Evolutionary conservation across 306 rosid genomes (phyloP).

Genomic region (Luffa acutangula): DNA sequence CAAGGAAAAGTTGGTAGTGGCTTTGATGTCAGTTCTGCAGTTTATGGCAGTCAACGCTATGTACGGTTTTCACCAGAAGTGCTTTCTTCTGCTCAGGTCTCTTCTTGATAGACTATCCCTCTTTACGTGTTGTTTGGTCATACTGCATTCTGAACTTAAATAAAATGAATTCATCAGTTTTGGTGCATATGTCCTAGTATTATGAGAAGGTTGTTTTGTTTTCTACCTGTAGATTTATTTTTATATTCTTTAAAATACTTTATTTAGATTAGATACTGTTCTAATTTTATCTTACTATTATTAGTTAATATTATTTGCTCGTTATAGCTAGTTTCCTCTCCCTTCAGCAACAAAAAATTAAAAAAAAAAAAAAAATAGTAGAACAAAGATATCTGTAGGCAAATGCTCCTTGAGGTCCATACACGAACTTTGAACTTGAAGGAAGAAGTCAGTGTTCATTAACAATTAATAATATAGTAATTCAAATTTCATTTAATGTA

Average conservation of each 20-base stretch:
- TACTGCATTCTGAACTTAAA: not conserved
- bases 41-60: slow-evolving; percentile 96
- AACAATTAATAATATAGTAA: not conserved
- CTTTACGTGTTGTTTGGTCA: not conserved
- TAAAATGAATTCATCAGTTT: not conserved
- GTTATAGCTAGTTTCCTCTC: not conserved
- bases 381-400: no score
- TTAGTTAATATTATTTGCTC: not conserved
- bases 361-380: no score
- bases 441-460: not conserved
- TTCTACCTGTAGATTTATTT: not conserved
- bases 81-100: slow-evolving; percentile 79
- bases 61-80: slow-evolving; percentile 96
- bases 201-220: not conserved
- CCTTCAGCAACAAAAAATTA: not conserved
- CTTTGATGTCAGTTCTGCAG: slow-evolving; percentile 96
- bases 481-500: not conserved
- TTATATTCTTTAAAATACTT: not conserved
- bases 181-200: not conserved
- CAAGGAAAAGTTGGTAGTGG: slow-evolving; percentile 99
- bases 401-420: no score
- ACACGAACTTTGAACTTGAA: no score
- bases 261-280: not conserved
- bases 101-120: not conserved
- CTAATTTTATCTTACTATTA: not conserved